Conservation (phyloP, 495 filamentous ascomycete species). For the Thermochaetoides thermophila region DNA sequence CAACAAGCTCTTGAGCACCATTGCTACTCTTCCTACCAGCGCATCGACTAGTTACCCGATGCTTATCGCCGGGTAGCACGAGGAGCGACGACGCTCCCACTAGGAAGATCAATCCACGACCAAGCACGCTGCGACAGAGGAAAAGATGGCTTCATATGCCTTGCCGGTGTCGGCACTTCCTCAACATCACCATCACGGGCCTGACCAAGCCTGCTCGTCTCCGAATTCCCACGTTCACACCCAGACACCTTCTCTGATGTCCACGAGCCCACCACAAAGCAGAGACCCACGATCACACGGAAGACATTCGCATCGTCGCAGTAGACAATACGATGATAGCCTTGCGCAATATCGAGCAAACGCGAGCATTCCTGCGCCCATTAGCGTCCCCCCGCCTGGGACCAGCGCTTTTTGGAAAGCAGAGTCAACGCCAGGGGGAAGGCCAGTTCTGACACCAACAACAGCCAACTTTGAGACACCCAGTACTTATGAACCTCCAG, state of each 20-base stretch:
- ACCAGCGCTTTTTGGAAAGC: conserved; percentile 16
- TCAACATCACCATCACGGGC: conserved; percentile 26
- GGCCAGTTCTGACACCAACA: conserved; percentile 17
- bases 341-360: conserved; percentile 20
- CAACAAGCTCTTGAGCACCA: too few species aligned
- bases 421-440: conserved; percentile 19
- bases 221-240: conserved; percentile 24
- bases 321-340: conserved; percentile 15
- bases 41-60: too few species aligned
- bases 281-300: conserved; percentile 11
- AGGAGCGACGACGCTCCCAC: conserved; percentile 15
- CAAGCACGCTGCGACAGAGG: too few species aligned
- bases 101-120: too few species aligned
- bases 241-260: conserved; percentile 18
- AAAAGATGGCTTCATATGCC: conserved; percentile 36
- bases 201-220: conserved; percentile 14
- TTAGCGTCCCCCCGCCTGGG: conserved; percentile 20
- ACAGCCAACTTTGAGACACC: conserved; percentile 12
- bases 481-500: conserved; percentile 16
- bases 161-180: conserved; percentile 34
- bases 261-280: conserved; percentile 11
- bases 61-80: conserved; percentile 5
- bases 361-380: conserved; percentile 18
- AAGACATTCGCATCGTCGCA: conserved; percentile 13
- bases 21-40: too few species aligned